phyloP scores from a whole-genome alignment of 1,284 basidiomycete genomes.

The Trichosporon ovoides region DNA sequence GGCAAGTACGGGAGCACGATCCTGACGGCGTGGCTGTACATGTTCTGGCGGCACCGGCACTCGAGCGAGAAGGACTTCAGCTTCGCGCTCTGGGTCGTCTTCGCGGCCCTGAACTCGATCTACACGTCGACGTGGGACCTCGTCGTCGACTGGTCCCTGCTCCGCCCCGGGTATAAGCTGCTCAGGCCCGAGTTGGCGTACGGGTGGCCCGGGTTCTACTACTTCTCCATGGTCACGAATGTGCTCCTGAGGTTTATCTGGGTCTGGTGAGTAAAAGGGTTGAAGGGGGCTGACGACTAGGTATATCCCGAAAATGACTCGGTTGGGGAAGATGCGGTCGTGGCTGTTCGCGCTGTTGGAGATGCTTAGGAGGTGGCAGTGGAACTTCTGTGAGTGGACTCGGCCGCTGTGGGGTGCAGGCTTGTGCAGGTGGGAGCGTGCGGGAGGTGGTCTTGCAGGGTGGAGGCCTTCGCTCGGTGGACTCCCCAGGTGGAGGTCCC shows the following conservation, averaged over 20 bases:
- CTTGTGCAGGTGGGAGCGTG: no score
- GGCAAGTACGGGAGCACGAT: constrained; percentile 70
- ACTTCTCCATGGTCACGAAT: constrained; percentile 57
- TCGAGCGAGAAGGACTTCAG: constrained; percentile 50
- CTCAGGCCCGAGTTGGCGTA: constrained; percentile 73
- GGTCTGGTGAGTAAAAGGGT: constrained; percentile 52
- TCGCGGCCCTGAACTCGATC: constrained; percentile 59
- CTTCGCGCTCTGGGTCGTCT: constrained; percentile 62
- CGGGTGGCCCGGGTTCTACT: constrained; percentile 52
- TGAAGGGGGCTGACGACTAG: constrained; percentile 2
- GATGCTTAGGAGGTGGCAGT: constrained; percentile 74
- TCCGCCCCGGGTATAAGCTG: constrained; percentile 61
- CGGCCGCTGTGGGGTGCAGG: no score
- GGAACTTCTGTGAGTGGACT: constrained; percentile 89
- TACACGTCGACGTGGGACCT: constrained; percentile 75
- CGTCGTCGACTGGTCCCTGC: constrained; percentile 57
- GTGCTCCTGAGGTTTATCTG: constrained; percentile 72
- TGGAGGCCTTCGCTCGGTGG: no score
- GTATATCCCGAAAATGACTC: constrained; percentile 61
- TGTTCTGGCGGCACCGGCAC: constrained; percentile 64
- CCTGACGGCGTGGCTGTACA: constrained; percentile 61
- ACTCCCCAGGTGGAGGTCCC: no score
- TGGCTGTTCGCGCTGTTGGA: constrained; percentile 71
- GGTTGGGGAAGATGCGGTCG: constrained; percentile 56
- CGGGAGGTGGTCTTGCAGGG: no score